Evolutionary conservation across 2,329 filamentous ascomycete species (phyloP).

Genomic region (Blastomyces parvus): DNA sequence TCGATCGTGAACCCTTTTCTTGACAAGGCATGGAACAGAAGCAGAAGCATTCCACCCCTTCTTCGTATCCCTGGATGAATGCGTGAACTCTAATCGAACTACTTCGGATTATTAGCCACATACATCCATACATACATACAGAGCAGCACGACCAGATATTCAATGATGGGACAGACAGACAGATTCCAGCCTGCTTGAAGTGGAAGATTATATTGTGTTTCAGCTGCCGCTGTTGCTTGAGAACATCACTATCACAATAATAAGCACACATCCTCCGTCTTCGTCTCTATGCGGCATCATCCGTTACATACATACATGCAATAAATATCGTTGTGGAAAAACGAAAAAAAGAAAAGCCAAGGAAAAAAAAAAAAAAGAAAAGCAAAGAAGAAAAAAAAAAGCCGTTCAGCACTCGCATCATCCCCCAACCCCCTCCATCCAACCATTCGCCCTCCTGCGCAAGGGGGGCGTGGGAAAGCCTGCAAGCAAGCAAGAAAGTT

Average conservation of each 20-base stretch:
- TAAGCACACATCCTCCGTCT: background rate
- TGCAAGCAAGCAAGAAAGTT: background rate
- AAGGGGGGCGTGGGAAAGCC: background rate
- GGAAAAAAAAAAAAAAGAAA: background rate
- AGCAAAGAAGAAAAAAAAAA: background rate
- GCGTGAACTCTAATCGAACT: background rate
- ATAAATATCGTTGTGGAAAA: background rate
- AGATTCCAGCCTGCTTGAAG: background rate
- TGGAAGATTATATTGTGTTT: background rate
- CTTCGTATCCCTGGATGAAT: background rate
- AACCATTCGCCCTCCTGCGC: background rate
- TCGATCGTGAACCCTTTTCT: background rate
- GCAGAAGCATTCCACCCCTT: background rate
- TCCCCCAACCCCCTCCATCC: background rate
- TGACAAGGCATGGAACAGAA: background rate
- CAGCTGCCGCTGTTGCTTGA: background rate
- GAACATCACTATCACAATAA: background rate
- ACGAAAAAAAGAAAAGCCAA: background rate
- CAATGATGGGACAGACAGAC: background rate
- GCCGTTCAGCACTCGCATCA: conserved; percentile 4
- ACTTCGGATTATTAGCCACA: background rate
- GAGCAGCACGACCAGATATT: background rate
- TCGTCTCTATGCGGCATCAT: background rate
- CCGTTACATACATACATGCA: too few relatives aligned
- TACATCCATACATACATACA: too few relatives aligned